Evolutionary conservation across 257 asterid species (phyloP).

Genomic region (Solanum arcanum): DNA sequence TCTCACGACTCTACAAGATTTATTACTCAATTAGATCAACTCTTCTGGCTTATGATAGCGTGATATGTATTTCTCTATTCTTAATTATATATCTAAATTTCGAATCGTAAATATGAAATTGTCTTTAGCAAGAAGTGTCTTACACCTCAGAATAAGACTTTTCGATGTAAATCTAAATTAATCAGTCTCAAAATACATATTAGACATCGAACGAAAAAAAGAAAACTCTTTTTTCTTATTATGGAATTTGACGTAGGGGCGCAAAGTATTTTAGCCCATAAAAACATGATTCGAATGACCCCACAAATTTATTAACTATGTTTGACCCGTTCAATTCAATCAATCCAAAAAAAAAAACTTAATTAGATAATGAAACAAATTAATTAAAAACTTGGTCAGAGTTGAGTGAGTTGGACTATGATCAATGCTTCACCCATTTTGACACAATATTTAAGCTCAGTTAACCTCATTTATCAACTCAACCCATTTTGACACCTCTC

Average conservation of each 20-base stretch:
- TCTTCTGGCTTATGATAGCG: no score
- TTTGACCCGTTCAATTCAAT: neutral
- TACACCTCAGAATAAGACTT: no score
- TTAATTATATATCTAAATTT: no score
- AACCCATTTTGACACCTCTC: neutral
- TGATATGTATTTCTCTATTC: no score
- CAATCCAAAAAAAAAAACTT: neutral
- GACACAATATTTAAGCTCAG: neutral
- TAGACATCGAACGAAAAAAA: no score
- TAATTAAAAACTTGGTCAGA: neutral
- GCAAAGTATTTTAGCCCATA: neutral
- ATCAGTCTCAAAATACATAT: no score
- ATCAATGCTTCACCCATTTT: neutral
- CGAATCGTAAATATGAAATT: no score
- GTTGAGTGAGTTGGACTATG: neutral
- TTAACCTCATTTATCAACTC: neutral
- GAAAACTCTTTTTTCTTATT: neutral
- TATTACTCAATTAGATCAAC: neutral
- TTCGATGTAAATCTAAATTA: no score
- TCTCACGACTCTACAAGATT: neutral
- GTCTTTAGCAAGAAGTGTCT: no score
- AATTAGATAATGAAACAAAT: neutral
- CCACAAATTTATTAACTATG: neutral
- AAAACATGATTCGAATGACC: neutral
- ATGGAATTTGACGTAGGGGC: neutral